A percentile compares a stretch with the other conserved stretches of the same genome.
These are phyloP conservation scores for Colletotrichum gigasporum DNA, from an alignment of 2,329 filamentous ascomycete species.

Conservation along the genomic window DNA sequence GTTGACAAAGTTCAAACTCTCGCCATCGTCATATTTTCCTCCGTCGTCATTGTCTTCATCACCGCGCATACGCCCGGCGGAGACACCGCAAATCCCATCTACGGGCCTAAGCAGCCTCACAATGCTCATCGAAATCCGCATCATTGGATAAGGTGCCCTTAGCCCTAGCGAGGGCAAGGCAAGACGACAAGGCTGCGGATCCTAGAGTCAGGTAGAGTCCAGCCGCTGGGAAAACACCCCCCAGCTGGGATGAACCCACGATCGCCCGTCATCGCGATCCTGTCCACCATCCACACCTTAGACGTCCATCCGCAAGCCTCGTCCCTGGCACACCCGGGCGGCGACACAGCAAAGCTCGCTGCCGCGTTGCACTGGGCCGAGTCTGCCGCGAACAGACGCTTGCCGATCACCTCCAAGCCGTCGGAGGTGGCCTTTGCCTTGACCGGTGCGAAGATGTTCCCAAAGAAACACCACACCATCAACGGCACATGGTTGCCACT, in stretches of 20 bases:
- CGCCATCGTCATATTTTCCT: background rate
- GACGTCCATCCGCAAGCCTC: constrained; percentile 5
- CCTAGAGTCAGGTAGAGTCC: background rate
- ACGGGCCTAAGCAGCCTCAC: background rate
- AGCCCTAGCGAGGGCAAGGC: too few species aligned
- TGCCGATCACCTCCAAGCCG: background rate
- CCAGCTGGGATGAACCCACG: constrained; percentile 2
- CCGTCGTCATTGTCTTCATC: constrained; percentile 2
- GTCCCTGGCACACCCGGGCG: constrained; percentile 1
- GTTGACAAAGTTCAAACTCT: constrained; percentile 5
- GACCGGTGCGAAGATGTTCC: background rate
- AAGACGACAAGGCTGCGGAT: background rate
- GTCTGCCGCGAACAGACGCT: constrained; percentile 21
- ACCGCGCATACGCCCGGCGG: constrained; percentile 1
- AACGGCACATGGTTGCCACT: constrained; percentile 21
- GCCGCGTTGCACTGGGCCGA: constrained; percentile 21
- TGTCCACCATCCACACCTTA: background rate
- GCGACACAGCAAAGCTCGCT: constrained; percentile 13
- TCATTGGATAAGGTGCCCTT: too few species aligned
- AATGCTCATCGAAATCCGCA: background rate
- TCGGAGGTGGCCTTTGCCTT: background rate
- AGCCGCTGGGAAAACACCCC: background rate
- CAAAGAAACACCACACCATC: background rate
- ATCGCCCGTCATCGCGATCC: constrained; percentile 26
- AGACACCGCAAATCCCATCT: background rate